Percentiles rank a stretch among this genome's conserved stretches.
These are phyloP conservation scores for Castanospermum australe DNA, from an alignment of 306 rosid genomes.

Conservation along the genomic window DNA sequence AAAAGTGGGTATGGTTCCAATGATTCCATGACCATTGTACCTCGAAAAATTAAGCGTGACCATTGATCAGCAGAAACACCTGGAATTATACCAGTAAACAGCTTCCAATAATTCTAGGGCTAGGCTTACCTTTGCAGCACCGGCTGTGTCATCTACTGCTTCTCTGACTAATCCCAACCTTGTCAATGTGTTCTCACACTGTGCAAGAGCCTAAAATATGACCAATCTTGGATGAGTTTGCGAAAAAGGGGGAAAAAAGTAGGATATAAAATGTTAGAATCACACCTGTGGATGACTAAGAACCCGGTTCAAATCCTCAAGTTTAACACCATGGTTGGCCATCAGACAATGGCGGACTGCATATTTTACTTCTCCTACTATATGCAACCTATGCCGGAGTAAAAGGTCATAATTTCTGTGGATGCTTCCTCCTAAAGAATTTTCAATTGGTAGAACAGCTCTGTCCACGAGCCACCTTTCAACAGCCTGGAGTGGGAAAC, in stretches of 20 bases:
- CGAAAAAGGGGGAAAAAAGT: neutral
- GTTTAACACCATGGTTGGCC: slow-evolving; percentile 80
- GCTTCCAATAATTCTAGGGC: slow-evolving; percentile 30
- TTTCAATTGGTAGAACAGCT: slow-evolving; percentile 96
- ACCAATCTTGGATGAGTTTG: slow-evolving; percentile 22
- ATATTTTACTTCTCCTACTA: slow-evolving; percentile 94
- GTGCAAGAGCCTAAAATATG: slow-evolving; percentile 89
- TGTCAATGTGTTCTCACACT: slow-evolving; percentile 91
- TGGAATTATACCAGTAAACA: slow-evolving; percentile 11
- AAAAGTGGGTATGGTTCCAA: slow-evolving; percentile 18
- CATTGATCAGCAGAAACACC: slow-evolving; percentile 16
- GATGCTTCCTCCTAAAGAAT: slow-evolving; percentile 96
- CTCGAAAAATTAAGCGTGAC: neutral
- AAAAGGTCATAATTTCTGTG: slow-evolving; percentile 96
- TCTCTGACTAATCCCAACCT: slow-evolving; percentile 80
- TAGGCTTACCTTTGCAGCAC: slow-evolving; percentile 83
- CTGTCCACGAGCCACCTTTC: slow-evolving; percentile 94
- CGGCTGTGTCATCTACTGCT: slow-evolving; percentile 94
- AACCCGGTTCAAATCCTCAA: slow-evolving; percentile 73
- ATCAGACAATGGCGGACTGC: slow-evolving; percentile 90
- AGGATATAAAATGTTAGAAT: slow-evolving; percentile 7
- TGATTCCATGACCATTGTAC: neutral
- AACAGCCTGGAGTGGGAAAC: slow-evolving; percentile 59
- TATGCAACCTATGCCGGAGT: slow-evolving; percentile 86
- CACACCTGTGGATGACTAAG: slow-evolving; percentile 95